These are phyloP conservation scores for Irpex rosettiformis DNA, from an alignment of 1,284 basidiomycete genomes.

Conservation along the genomic window DNA sequence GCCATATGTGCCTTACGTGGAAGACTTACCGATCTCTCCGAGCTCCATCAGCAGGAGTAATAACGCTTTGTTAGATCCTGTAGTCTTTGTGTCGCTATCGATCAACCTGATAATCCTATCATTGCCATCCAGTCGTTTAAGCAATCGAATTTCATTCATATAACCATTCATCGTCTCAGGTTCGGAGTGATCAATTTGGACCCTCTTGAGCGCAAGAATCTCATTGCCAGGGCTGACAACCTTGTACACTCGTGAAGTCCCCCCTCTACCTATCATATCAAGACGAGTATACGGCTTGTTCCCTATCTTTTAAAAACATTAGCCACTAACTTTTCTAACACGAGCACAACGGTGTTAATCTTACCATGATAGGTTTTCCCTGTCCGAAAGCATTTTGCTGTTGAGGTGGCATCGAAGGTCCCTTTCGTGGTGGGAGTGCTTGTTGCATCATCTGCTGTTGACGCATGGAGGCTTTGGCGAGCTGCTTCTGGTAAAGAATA, in stretches of 20 bases:
- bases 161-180: conserved; percentile 86
- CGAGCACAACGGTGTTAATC: background rate
- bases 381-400: conserved; percentile 10
- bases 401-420: background rate
- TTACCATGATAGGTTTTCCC: conserved; percentile 8
- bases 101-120: conserved; percentile 85
- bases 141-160: conserved; percentile 88
- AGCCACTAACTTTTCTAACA: background rate
- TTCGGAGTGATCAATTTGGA: conserved; percentile 83
- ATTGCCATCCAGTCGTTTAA: conserved; percentile 86
- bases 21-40: conserved; percentile 67
- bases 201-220: conserved; percentile 86
- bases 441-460: conserved; percentile 15
- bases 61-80: conserved; percentile 63
- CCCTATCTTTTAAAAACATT: conserved; percentile 55
- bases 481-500: conserved; percentile 7
- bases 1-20: background rate
- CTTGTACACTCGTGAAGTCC: conserved; percentile 90
- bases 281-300: conserved; percentile 78
- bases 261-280: conserved; percentile 88
- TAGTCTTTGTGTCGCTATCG: conserved; percentile 76
- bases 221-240: conserved; percentile 77
- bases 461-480: background rate
- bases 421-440: conserved; percentile 1
- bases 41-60: conserved; percentile 90